These are phyloP conservation scores for Pichia rugopelliculosa DNA, from an alignment of 805 yeast species.

Conservation along the genomic window DNA sequence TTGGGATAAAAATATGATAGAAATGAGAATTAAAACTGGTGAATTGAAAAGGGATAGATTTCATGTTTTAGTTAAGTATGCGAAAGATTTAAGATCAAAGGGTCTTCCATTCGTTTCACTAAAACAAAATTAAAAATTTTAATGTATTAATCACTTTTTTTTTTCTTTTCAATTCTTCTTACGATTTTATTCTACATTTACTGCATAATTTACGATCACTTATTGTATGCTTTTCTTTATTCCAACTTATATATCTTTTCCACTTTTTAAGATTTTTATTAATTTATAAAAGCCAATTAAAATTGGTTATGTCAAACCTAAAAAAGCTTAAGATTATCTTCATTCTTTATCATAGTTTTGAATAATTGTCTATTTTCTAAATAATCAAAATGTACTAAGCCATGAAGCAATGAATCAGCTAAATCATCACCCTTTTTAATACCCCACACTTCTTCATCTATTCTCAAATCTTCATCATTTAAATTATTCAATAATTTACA, in stretches of 20 bases:
- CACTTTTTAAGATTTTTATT: too few relatives aligned
- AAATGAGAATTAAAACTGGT: constrained; percentile 22
- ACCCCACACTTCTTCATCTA: constrained; percentile 13
- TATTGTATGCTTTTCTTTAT: too few relatives aligned
- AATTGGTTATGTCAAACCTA: too few relatives aligned
- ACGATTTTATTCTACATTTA: not conserved
- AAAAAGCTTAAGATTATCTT: not conserved
- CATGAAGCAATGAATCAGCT: constrained; percentile 60
- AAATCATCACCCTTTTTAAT: constrained; percentile 52
- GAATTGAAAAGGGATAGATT: constrained; percentile 25
- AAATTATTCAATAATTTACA: constrained; percentile 19
- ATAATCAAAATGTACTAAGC: constrained; percentile 43
- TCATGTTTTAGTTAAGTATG: constrained; percentile 23
- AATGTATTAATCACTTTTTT: not conserved
- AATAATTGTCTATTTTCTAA: constrained; percentile 16
- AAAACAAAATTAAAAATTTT: constrained; percentile 8
- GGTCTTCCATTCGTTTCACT: constrained; percentile 20
- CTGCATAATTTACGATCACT: not conserved
- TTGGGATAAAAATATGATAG: constrained; percentile 24
- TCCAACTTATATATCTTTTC: too few relatives aligned
- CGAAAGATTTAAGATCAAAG: constrained; percentile 18
- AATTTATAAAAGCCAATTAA: not conserved
- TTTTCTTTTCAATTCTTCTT: too few relatives aligned
- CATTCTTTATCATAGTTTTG: not conserved
- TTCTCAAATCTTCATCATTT: constrained; percentile 8